Evolutionary conservation across 805 yeast species (phyloP), one percentile per base, ranked within the genome.

Genomic region (Candida ficus): DNA sequence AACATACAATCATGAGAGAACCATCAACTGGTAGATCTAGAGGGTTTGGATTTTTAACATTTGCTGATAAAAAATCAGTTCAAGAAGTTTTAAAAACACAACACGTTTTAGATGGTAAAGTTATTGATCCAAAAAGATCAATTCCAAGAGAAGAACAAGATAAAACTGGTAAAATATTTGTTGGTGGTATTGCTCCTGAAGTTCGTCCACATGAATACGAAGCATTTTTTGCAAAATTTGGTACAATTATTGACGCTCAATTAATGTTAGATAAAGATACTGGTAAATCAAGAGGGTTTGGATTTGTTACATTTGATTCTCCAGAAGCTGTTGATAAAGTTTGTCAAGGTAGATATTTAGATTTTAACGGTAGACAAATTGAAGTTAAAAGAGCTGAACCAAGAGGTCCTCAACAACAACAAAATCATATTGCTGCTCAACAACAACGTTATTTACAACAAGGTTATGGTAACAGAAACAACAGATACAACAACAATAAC

Each of bases 101-200:
- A 57, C 99, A 91, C 61, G 77, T 87, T 40, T 68, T 91, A 38
- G 99, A 91, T 58, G 98, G 98, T 48, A 91, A 91, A 63, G 83
- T 91, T 45, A 93, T 91, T 59, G 99, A 91, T 61, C 98, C 99
- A 29, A 91, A 91, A 62, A 77, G 98, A 56, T 97, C 99, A 20
- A 91, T 91, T 55, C 97, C 98, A 27, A 83, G 87, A 61, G 97
- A 91, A 60, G 97, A 91, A 62, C 99, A 91, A 64, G 96, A 90
- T 60, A 86, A 85, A 60, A 88, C 96, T 14, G 96, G 97, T 52
- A 91, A 91, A 67, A 90, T 91, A 50, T 91, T 91, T 58, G 97
- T 91, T 30, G 99, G 99, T 50, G 99, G 99, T 51, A 84, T 91
- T 45, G 90, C 95, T 39, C 86, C 95, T 17, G 91, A 87, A 58